Evolutionary conservation across 305 asterid species (phyloP).

Genomic region (Striga hermonthica): DNA sequence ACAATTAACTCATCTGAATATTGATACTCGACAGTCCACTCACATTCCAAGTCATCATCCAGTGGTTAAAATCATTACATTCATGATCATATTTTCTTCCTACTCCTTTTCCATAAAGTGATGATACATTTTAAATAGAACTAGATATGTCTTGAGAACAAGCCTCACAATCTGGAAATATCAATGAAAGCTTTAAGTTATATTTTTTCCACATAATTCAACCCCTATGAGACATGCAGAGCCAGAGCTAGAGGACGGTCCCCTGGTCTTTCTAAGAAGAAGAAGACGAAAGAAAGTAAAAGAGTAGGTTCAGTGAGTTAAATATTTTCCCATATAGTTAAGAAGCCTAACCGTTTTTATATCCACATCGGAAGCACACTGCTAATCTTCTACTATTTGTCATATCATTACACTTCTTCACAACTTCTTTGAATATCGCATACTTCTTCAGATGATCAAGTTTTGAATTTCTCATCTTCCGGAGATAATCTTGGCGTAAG

Average conservation of each 20-base stretch:
- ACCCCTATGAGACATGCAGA: background rate
- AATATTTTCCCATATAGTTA: conserved; percentile 10
- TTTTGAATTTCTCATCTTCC: conserved; percentile 69
- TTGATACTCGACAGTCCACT: background rate
- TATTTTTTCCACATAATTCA: background rate
- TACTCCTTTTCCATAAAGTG: background rate
- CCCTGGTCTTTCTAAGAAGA: no score
- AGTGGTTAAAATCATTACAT: background rate
- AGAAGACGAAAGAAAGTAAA: no score
- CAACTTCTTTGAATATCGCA: conserved; percentile 46
- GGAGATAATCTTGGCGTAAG: conserved; percentile 44
- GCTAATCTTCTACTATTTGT: conserved; percentile 47
- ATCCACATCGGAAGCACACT: conserved; percentile 73
- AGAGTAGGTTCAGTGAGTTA: conserved; percentile 11
- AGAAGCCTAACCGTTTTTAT: conserved; percentile 60
- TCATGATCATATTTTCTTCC: background rate
- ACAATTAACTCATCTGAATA: no score
- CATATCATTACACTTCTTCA: conserved; percentile 65
- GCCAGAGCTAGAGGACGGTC: background rate
- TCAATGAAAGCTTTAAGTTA: background rate
- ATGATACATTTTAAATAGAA: background rate
- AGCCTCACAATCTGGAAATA: background rate
- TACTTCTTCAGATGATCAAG: conserved; percentile 64
- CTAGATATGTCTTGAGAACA: background rate
- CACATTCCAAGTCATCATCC: background rate